Conservation (phyloP, 1,284 basidiomycete genomes). For the Mycena sp. region DNA sequence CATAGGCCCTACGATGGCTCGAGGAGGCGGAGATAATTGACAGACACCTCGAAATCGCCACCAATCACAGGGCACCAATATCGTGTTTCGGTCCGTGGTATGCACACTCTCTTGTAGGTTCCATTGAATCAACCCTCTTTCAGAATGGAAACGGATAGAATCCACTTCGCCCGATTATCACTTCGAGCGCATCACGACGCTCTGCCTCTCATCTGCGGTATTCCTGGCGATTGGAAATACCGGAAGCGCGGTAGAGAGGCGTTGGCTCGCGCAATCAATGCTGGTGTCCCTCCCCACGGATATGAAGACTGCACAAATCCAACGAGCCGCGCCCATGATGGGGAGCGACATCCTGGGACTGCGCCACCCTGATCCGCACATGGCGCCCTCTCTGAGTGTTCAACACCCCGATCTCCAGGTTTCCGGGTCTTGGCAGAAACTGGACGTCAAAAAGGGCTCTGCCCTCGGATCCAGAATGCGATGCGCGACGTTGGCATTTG, state of each 20-base stretch:
- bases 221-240: constrained; percentile 27
- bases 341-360: constrained; percentile 16
- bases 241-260: constrained; percentile 24
- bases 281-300: background rate
- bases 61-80: no score
- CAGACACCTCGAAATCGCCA: background rate
- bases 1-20: background rate
- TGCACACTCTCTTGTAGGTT: no score
- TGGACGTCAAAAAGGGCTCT: no score
- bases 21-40: constrained; percentile 7
- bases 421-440: no score
- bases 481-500: no score
- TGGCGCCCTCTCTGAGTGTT: constrained; percentile 24
- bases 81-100: background rate
- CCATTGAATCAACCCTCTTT: background rate
- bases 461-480: no score
- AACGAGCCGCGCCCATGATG: background rate
- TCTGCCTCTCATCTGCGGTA: constrained; percentile 1
- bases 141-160: background rate
- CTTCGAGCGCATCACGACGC: constrained; percentile 16
- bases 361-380: constrained; percentile 38
- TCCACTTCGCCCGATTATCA: background rate
- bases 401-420: no score
- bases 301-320: background rate
- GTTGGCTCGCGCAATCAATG: constrained; percentile 18